Evolutionary conservation across 371 early-diverging fungal species (phyloP).

Genomic region (Saksenaea vasiformis): DNA sequence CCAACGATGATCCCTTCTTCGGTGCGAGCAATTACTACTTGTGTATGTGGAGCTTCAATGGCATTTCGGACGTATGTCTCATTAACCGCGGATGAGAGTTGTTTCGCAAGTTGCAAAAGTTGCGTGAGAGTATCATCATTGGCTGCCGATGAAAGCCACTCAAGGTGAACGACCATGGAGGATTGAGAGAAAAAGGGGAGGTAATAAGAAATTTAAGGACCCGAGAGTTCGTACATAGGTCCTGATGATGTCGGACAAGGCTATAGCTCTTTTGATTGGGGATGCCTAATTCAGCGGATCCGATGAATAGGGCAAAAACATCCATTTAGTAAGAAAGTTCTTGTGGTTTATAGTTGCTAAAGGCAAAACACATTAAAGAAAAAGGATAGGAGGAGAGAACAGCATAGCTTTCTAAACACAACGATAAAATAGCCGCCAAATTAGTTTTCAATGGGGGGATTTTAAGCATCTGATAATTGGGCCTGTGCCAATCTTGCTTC

Average conservation of each 20-base stretch:
- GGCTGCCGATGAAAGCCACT: background rate
- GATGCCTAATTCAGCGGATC: too few relatives aligned
- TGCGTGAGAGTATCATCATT: background rate
- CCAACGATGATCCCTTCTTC: constrained; percentile 23
- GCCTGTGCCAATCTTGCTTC: constrained; percentile 57
- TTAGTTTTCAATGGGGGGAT: background rate
- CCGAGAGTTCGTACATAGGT: too few relatives aligned
- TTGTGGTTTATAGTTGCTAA: background rate
- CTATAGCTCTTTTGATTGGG: too few relatives aligned
- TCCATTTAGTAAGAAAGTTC: background rate
- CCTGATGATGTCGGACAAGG: too few relatives aligned
- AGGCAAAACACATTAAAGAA: background rate
- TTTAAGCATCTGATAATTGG: constrained; percentile 43
- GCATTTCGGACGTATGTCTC: constrained; percentile 14
- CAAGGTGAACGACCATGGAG: background rate
- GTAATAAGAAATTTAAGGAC: too few relatives aligned
- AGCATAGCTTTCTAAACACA: background rate
- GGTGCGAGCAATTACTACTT: constrained; percentile 22
- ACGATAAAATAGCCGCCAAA: background rate
- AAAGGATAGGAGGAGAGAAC: background rate
- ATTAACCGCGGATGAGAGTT: constrained; percentile 24
- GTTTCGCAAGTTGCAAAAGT: constrained; percentile 15
- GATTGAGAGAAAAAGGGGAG: too few relatives aligned
- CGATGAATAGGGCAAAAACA: background rate
- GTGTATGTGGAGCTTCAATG: constrained; percentile 22